A percentile compares a stretch with the other conserved stretches of the same genome.
These are phyloP conservation scores for Ramaria sp. DNA, from an alignment of 768 basidiomycete genomes.

Conservation along the genomic window DNA sequence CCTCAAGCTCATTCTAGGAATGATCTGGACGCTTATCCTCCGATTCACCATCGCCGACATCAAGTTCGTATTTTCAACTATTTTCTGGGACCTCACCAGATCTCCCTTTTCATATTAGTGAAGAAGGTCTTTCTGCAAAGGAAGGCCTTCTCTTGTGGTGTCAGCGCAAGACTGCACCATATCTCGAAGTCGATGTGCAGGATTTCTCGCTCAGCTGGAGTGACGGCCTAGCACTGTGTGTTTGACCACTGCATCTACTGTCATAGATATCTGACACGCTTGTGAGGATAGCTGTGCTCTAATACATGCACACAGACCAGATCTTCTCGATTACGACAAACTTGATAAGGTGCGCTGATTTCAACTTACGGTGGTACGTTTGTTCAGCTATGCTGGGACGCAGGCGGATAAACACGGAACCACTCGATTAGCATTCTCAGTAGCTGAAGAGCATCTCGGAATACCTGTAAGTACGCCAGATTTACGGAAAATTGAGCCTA, in stretches of 20 bases:
- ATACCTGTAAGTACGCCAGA: conserved; percentile 61
- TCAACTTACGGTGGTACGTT: neutral
- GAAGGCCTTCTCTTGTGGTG: conserved; percentile 97
- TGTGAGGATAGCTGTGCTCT: conserved; percentile 71
- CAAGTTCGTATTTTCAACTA: conserved; percentile 46
- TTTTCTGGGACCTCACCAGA: conserved; percentile 7
- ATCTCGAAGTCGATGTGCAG: conserved; percentile 86
- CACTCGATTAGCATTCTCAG: conserved; percentile 75
- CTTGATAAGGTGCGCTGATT: conserved; percentile 59
- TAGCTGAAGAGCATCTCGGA: conserved; percentile 80
- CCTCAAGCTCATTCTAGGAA: conserved; percentile 92
- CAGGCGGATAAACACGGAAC: conserved; percentile 74
- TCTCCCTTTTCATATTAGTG: conserved; percentile 34
- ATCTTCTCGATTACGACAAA: conserved; percentile 81
- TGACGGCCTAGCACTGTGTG: conserved; percentile 90
- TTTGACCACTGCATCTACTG: conserved; percentile 13
- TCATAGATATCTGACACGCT: conserved; percentile 7
- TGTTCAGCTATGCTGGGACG: conserved; percentile 7
- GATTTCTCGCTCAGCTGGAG: conserved; percentile 92
- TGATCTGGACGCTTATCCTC: conserved; percentile 98
- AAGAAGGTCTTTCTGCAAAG: conserved; percentile 97
- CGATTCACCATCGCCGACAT: conserved; percentile 98
- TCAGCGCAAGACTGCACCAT: conserved; percentile 88
- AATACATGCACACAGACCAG: conserved; percentile 95
- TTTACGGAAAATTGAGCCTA: neutral